Evolutionary conservation across 148 eudicot genomes (phyloP).

Genomic region (Vaccinium macrocarpon): DNA sequence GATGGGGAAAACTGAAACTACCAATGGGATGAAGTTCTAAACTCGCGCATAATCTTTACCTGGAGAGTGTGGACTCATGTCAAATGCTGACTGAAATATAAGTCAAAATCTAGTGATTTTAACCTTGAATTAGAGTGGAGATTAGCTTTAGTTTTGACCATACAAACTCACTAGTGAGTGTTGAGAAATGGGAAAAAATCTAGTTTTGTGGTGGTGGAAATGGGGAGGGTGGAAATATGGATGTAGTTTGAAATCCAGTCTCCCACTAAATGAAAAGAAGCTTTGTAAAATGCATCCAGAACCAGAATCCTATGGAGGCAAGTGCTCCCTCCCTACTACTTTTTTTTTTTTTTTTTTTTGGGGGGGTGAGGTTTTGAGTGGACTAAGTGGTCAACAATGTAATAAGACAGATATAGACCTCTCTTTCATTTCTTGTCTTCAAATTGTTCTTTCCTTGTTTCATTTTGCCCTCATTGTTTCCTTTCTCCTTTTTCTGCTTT

Average conservation of each 20-base stretch:
- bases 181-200: background rate
- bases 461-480: constrained; percentile 4
- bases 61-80: background rate
- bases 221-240: constrained; percentile 33
- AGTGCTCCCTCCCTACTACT: constrained; percentile 42
- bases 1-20: constrained; percentile 10
- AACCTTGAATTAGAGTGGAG: constrained; percentile 7
- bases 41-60: background rate
- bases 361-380: constrained; percentile 43
- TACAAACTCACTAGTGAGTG: constrained; percentile 5
- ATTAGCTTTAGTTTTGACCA: constrained; percentile 12
- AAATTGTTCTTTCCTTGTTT: constrained; percentile 31
- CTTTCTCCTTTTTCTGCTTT: constrained; percentile 6
- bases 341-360: constrained; percentile 24
- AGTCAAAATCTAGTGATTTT: constrained; percentile 12
- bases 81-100: background rate
- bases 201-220: constrained; percentile 36
- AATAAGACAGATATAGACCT: constrained; percentile 61
- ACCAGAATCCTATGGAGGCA: constrained; percentile 48
- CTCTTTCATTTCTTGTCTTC: constrained; percentile 68
- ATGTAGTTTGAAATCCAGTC: constrained; percentile 39
- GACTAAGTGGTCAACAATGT: constrained; percentile 54
- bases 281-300: constrained; percentile 37
- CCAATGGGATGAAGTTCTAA: background rate
- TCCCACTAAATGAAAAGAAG: constrained; percentile 51